Conservation (phyloP, 73 alveolate species). For the Stentor roeselii region DNA sequence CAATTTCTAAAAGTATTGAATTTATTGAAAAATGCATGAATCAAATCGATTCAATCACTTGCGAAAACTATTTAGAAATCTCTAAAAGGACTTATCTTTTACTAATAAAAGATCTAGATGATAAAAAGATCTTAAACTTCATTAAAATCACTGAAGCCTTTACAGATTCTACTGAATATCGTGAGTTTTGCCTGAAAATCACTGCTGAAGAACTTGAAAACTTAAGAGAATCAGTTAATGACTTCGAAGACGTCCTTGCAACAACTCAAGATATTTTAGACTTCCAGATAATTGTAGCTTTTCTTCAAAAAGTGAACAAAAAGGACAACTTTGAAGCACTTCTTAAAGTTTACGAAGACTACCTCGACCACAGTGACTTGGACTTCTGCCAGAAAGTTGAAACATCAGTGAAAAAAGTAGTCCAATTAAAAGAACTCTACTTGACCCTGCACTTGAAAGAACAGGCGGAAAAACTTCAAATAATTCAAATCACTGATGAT, state of each 20-base stretch:
- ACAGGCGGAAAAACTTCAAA: slow-evolving; percentile 10
- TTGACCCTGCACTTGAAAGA: neutral
- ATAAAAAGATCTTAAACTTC: no score
- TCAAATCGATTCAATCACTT: neutral
- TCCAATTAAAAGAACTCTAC: neutral
- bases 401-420: neutral
- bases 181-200: no score
- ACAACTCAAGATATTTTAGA: neutral
- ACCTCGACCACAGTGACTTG: neutral
- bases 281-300: neutral
- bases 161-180: no score
- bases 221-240: neutral
- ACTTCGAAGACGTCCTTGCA: neutral
- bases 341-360: neutral
- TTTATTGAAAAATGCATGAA: no score
- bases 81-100: neutral
- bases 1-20: no score
- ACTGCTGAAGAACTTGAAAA: neutral
- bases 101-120: no score
- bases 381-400: neutral
- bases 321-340: no score
- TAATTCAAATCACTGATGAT: no score
- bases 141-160: no score
- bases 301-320: neutral
- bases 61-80: neutral